Conservation (phyloP, 1,284 basidiomycete species). For the Malassezia sp. region DNA sequence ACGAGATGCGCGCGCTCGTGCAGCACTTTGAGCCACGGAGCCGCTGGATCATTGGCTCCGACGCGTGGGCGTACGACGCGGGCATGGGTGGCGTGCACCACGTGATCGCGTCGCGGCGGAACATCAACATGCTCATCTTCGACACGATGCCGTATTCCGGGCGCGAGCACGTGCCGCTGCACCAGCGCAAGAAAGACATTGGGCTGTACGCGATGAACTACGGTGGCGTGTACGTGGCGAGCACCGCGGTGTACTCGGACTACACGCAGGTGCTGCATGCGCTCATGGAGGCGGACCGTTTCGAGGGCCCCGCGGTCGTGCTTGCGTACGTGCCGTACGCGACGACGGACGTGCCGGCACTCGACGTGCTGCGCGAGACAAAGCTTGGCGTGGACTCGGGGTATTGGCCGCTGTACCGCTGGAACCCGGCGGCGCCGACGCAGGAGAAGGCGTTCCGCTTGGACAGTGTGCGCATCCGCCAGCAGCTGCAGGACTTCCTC, state of each 20-base stretch:
- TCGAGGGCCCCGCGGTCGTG: conserved; percentile 79
- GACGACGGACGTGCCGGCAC: conserved; percentile 59
- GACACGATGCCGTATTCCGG: conserved; percentile 79
- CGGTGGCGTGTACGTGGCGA: conserved; percentile 89
- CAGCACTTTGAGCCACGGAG: conserved; percentile 28
- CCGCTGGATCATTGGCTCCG: conserved; percentile 91
- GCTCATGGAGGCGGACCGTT: conserved; percentile 79
- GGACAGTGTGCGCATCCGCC: conserved; percentile 86
- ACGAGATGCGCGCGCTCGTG: conserved; percentile 28
- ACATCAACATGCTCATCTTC: conserved; percentile 88
- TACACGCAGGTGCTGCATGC: conserved; percentile 90
- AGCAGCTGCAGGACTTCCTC: conserved; percentile 86
- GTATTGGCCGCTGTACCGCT: conserved; percentile 96
- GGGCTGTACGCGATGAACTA: conserved; percentile 86
- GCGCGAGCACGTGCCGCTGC: conserved; percentile 48
- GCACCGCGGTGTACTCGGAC: conserved; percentile 86
- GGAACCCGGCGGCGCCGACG: conserved; percentile 73
- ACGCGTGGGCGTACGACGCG: conserved; percentile 93
- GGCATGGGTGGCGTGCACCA: conserved; percentile 94
- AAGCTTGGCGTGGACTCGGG: conserved; percentile 91
- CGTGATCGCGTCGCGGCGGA: conserved; percentile 73
- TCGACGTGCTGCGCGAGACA: conserved; percentile 87
- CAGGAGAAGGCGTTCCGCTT: conserved; percentile 64
- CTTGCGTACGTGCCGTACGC: conserved; percentile 87
- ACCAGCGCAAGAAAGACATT: conserved; percentile 47